Conservation (phyloP, 805 yeast genomes). For the Yarrowia bubula region DNA sequence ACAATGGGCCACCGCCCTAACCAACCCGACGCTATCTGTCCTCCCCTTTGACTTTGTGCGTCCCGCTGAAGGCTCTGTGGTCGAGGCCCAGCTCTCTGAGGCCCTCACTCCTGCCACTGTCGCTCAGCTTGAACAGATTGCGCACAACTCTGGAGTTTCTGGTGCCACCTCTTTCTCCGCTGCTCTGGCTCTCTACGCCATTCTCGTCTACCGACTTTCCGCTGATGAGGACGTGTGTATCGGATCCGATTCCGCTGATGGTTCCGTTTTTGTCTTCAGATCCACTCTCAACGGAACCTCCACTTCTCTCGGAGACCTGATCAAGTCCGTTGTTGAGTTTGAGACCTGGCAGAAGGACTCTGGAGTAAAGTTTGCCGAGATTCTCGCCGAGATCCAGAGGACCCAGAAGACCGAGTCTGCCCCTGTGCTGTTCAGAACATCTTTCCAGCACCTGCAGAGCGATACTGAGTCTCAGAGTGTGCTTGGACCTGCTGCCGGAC, state of each 20-base stretch:
- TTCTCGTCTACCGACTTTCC: slow-evolving; percentile 72
- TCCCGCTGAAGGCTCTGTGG: slow-evolving; percentile 65
- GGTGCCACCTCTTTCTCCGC: slow-evolving; percentile 46
- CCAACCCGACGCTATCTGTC: slow-evolving; percentile 80
- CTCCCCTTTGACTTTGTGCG: slow-evolving; percentile 84
- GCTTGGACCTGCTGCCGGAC: slow-evolving; percentile 29
- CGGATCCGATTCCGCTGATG: slow-evolving; percentile 57
- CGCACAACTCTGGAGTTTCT: slow-evolving; percentile 30
- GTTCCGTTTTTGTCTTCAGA: slow-evolving; percentile 60
- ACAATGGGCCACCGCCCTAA: slow-evolving; percentile 66
- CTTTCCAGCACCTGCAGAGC: slow-evolving; percentile 29
- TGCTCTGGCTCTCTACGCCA: slow-evolving; percentile 65
- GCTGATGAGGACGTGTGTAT: slow-evolving; percentile 94
- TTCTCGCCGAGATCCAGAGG: slow-evolving; percentile 52
- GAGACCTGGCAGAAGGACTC: slow-evolving; percentile 38
- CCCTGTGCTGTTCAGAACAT: slow-evolving; percentile 59
- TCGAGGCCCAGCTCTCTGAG: slow-evolving; percentile 52
- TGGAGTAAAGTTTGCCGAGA: slow-evolving; percentile 51
- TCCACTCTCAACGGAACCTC: slow-evolving; percentile 46
- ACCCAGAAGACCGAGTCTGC: slow-evolving; percentile 52
- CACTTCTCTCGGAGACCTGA: slow-evolving; percentile 51
- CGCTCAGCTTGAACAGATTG: slow-evolving; percentile 22
- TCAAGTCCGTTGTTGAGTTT: slow-evolving; percentile 45
- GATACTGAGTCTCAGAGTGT: slow-evolving; percentile 25
- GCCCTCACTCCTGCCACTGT: slow-evolving; percentile 29